Evolutionary conservation across 352 stramenopile genomes (phyloP), one percentile per base, ranked within the genome.

Genomic region (Phytophthora niederhauseri): DNA sequence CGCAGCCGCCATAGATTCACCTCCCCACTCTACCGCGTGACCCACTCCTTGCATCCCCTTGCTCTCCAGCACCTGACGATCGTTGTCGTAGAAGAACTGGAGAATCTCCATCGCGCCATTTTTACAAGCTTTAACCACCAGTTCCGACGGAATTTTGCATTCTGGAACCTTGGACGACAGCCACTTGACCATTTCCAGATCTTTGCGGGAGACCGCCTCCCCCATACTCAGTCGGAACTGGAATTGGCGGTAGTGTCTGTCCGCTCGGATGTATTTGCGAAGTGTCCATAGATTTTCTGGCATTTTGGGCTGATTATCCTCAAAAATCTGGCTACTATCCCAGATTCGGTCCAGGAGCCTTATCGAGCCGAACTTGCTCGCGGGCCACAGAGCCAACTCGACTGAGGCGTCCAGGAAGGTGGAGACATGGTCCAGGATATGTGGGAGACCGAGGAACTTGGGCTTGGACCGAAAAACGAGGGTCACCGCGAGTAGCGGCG

Each of bases 121-220:
- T 14, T 2, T 9, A 14, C 24, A 52, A 17, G 36, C 65, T n/a
- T 26, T 22, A 38, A 51, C 38, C 41, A 72, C 55, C 14, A 36
- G 19, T 6, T 46, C 46, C n/a, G 11, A 46, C 6, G 38, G 4
- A 46, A 46, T n/a, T 6, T 46, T 46, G 6, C 15, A 46, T 6
- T 19, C 6, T 30, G 51, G 20, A 61, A 53, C 11, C 38, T 46
- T 50, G 38, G 7, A 17, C 15, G 19, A 58, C 14, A 69, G 36
- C 62, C 62, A 69, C 54, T 57, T 24, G 15, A 64, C n/a, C 53
- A 56, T 59, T 7, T 58, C 20, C 5, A 64, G 15, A 26, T 64
- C 55, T 26, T 54, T 3, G 8, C 15, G 14, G 2, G 2, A 15
- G 1, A 30, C 24, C 1, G 64, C 57, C 15, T 66, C 15, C 4